Percentiles rank a stretch among this genome's conserved stretches.
Evolutionary conservation across 192 early-diverging fungal genomes (phyloP).

Genomic region (Rhizoclosmatium globosum): DNA sequence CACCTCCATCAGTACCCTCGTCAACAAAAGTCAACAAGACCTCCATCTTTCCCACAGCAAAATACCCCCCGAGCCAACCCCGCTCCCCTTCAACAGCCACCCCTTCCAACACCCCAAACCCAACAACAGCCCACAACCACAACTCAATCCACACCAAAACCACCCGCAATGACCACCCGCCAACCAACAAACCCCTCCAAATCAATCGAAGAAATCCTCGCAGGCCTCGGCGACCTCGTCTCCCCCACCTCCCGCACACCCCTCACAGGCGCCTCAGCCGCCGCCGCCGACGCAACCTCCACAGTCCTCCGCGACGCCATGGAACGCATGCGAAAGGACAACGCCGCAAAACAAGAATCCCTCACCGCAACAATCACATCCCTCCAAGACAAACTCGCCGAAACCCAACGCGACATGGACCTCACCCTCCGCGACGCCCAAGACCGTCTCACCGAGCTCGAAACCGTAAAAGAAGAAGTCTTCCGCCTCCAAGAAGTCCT

Average conservation of each 20-base stretch:
- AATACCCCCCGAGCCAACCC: background rate
- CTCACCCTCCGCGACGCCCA: background rate
- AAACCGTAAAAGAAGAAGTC: no score
- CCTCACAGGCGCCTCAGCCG: background rate
- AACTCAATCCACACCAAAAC: no score
- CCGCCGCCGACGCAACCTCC: background rate
- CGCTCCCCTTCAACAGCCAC: background rate
- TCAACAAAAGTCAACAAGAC: background rate
- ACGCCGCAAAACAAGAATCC: no score
- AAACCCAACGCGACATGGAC: background rate
- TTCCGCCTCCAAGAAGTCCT: no score
- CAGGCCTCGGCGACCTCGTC: constrained; percentile 22
- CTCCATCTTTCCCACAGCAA: background rate
- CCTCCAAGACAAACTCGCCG: no score
- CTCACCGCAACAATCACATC: no score
- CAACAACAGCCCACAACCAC: no score
- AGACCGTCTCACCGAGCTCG: no score
- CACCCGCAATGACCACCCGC: no score
- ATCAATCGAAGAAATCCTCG: no score
- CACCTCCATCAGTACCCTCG: background rate
- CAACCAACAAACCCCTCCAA: no score
- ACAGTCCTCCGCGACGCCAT: constrained; percentile 18
- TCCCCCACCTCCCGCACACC: background rate
- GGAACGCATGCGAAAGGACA: constrained; percentile 37
- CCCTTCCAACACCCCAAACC: constrained; percentile 1